Evolutionary conservation across 1,284 basidiomycete species (phyloP).

Genomic region (Puccinia coronata): DNA sequence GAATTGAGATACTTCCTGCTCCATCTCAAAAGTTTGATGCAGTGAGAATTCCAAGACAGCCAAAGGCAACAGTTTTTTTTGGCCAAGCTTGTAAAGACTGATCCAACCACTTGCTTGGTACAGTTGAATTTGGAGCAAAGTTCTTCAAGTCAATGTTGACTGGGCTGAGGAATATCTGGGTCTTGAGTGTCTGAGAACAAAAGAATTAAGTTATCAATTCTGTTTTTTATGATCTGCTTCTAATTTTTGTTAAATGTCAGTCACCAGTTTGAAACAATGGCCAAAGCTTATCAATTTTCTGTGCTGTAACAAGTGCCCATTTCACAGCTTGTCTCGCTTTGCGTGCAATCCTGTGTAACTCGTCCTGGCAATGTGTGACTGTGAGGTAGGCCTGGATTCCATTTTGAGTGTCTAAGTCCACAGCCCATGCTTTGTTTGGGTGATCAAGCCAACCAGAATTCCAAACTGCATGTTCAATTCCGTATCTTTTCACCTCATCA

Average conservation of each 20-base stretch:
- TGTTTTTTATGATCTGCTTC: neutral
- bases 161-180: neutral
- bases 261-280: neutral
- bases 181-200: neutral
- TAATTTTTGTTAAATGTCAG: neutral
- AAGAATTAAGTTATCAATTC: too few species aligned
- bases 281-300: neutral
- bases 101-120: neutral
- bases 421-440: constrained; percentile 6
- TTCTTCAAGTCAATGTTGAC: neutral
- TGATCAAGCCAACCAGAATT: neutral
- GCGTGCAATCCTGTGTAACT: neutral
- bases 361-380: neutral
- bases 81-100: neutral
- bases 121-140: neutral
- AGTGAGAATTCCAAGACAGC: neutral
- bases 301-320: neutral
- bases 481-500: neutral
- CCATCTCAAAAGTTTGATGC: neutral
- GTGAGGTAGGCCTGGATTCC: neutral
- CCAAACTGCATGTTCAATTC: neutral
- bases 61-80: neutral
- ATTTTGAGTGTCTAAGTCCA: neutral
- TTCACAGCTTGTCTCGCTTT: constrained; percentile 3
- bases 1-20: neutral